Evolutionary conservation across 2,329 filamentous ascomycete species (phyloP).

Genomic region (Beauveria caledonica): DNA sequence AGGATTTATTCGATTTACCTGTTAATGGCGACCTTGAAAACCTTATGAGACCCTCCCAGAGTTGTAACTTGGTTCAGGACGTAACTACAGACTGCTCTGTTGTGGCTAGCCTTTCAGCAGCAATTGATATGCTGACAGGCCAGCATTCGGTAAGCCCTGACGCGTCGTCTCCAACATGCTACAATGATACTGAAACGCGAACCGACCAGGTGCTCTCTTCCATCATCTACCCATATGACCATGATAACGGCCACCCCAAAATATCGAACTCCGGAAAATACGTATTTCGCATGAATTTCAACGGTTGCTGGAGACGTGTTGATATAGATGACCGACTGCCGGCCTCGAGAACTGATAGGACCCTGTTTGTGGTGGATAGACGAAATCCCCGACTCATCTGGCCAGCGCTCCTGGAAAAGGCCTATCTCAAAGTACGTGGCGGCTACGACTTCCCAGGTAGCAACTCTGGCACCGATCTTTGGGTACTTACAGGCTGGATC

Average conservation of each 20-base stretch:
- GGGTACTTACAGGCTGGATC: conserved; percentile 91
- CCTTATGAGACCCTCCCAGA: conserved; percentile 48
- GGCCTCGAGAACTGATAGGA: conserved; percentile 62
- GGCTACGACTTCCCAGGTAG: conserved; percentile 98
- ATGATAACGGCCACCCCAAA: conserved; percentile 44
- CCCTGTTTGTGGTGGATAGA: conserved; percentile 81
- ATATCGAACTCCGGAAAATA: conserved; percentile 81
- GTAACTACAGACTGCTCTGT: conserved; percentile 95
- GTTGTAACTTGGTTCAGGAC: conserved; percentile 86
- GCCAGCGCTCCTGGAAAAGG: conserved; percentile 91
- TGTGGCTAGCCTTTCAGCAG: conserved; percentile 86
- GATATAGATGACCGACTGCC: conserved; percentile 85
- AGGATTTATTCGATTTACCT: conserved; percentile 49
- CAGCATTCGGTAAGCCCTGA: conserved; percentile 51
- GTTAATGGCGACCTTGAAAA: conserved; percentile 24
- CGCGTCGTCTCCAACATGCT: not conserved
- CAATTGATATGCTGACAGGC: conserved; percentile 59
- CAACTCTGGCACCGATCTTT: conserved; percentile 91
- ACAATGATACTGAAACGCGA: not conserved
- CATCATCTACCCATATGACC: conserved; percentile 69
- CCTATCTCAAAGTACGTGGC: conserved; percentile 88
- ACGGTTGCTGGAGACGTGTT: conserved; percentile 82
- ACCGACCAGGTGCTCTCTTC: conserved; percentile 54
- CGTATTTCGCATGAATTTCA: conserved; percentile 87
- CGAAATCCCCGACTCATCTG: conserved; percentile 75